Evolutionary conservation across 177 flowering plant species (phyloP).

Genomic region (Vitis hybrid): DNA sequence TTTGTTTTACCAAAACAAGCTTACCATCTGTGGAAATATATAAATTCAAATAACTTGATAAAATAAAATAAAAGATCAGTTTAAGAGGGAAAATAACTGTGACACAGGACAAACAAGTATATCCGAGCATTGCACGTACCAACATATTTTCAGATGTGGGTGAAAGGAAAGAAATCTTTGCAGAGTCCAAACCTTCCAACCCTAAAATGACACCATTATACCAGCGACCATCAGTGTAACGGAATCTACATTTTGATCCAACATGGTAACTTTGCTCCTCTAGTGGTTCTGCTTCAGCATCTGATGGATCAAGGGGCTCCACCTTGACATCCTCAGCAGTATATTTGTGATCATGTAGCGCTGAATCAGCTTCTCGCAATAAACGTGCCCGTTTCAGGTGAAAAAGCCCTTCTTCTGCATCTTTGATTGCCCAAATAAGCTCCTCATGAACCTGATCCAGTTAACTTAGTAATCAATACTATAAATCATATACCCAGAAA

Average conservation of each 20-base stretch:
- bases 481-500: too few species aligned
- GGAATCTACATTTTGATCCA: conserved; percentile 92
- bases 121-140: conserved; percentile 40
- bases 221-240: conserved; percentile 89
- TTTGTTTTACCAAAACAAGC: not conserved
- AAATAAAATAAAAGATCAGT: not conserved
- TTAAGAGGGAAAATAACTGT: not conserved
- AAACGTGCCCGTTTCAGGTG: conserved; percentile 77
- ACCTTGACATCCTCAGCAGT: conserved; percentile 38
- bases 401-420: conserved; percentile 85
- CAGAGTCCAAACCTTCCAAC: conserved; percentile 48
- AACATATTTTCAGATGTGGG: conserved; percentile 88
- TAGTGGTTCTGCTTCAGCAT: conserved; percentile 52
- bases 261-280: conserved; percentile 42
- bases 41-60: not conserved
- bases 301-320: conserved; percentile 46
- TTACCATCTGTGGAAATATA: not conserved
- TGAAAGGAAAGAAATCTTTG: conserved; percentile 75
- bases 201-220: conserved; percentile 70
- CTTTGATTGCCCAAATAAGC: conserved; percentile 74
- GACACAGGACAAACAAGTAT: not conserved
- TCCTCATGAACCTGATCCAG: conserved; percentile 72
- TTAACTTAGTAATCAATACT: not conserved
- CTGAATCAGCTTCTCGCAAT: conserved; percentile 58
- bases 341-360: conserved; percentile 18